These are phyloP conservation scores for Macaranga tanarius DNA, from an alignment of 441 rosid species.

Conservation along the genomic window DNA sequence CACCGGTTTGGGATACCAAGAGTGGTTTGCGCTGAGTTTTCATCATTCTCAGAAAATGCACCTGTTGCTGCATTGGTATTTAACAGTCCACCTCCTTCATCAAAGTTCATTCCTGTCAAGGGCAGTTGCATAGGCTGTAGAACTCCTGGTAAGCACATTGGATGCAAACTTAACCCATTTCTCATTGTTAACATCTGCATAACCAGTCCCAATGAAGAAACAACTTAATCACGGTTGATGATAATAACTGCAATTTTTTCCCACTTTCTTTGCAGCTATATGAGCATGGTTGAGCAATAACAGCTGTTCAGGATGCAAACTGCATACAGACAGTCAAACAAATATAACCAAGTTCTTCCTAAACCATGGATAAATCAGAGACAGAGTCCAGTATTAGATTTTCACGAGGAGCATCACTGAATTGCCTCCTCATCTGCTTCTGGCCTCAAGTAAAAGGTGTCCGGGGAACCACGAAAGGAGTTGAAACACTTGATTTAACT, in stretches of 20 bases:
- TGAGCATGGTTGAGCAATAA: background rate
- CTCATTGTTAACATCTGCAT: constrained; percentile 75
- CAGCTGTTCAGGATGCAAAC: background rate
- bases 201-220: constrained; percentile 14
- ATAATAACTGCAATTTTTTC: background rate
- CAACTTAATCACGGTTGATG: background rate
- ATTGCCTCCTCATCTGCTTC: too few relatives aligned
- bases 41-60: constrained; percentile 44
- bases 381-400: too few relatives aligned
- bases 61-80: constrained; percentile 34
- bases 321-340: background rate
- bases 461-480: too few relatives aligned
- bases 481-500: too few relatives aligned
- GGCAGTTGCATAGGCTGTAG: constrained; percentile 47
- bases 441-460: too few relatives aligned
- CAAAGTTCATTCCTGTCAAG: constrained; percentile 42
- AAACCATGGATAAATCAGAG: too few relatives aligned
- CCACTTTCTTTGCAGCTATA: background rate
- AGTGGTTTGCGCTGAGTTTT: constrained; percentile 29
- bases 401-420: too few relatives aligned
- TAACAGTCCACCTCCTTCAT: constrained; percentile 43
- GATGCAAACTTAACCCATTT: constrained; percentile 67
- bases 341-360: too few relatives aligned
- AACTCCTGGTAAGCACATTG: constrained; percentile 57
- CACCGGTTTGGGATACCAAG: constrained; percentile 37